These are phyloP conservation scores for Lachancea waltii DNA, from an alignment of 805 yeast species.

Conservation along the genomic window DNA sequence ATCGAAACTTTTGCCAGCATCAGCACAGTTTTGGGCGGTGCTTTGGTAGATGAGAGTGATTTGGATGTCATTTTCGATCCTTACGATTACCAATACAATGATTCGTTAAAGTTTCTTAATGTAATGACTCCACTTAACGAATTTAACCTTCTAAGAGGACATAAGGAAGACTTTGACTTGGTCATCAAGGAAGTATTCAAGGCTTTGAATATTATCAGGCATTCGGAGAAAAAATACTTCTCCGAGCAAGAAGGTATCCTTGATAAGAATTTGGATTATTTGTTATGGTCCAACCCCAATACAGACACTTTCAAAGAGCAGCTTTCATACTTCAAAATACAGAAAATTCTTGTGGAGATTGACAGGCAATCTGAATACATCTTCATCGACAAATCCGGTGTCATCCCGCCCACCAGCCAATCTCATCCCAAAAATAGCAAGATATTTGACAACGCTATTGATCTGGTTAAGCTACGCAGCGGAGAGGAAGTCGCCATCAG, in stretches of 20 bases:
- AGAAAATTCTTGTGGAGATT: constrained; percentile 30
- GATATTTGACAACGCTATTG: constrained; percentile 32
- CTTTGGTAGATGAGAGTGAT: constrained; percentile 28
- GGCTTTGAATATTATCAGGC: constrained; percentile 25
- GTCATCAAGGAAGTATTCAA: constrained; percentile 33
- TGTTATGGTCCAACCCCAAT: constrained; percentile 25
- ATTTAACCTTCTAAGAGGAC: constrained; percentile 32
- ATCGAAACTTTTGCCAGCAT: constrained; percentile 35
- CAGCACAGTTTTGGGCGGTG: constrained; percentile 33
- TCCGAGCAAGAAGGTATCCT: constrained; percentile 19
- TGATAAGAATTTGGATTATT: constrained; percentile 25
- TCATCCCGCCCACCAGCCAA: constrained; percentile 28
- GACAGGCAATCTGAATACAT: constrained; percentile 32
- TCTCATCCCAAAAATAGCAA: constrained; percentile 32
- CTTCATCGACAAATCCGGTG: constrained; percentile 32
- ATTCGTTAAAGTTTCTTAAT: constrained; percentile 30
- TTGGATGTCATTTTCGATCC: constrained; percentile 31
- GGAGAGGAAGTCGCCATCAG: constrained; percentile 30
- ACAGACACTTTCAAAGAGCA: constrained; percentile 15
- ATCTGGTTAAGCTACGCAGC: constrained; percentile 23
- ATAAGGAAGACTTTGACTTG: constrained; percentile 33
- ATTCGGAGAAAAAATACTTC: constrained; percentile 18
- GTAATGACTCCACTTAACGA: constrained; percentile 33
- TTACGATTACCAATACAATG: constrained; percentile 31
- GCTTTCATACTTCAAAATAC: constrained; percentile 29